These are phyloP conservation scores for Streptanthus diversifolius DNA, from an alignment of 345 rosid genomes.

Conservation along the genomic window DNA sequence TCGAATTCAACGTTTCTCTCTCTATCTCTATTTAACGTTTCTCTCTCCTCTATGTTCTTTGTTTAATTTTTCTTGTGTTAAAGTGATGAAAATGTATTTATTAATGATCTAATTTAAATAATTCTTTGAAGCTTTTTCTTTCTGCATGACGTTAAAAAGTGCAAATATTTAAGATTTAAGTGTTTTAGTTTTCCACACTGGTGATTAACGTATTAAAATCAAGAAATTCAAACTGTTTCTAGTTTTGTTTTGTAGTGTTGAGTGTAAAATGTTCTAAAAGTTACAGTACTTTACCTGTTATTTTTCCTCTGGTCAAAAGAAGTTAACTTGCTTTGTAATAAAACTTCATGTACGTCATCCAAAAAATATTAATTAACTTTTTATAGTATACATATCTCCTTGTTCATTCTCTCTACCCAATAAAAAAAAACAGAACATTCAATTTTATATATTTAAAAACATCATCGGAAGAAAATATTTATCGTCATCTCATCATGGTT, in stretches of 20 bases:
- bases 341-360: background rate
- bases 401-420: background rate
- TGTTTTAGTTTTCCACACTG: background rate
- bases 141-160: constrained; percentile 10
- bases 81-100: background rate
- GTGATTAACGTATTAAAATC: background rate
- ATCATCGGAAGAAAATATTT: background rate
- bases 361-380: background rate
- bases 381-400: background rate
- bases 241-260: constrained; percentile 6
- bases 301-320: constrained; percentile 17
- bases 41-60: background rate
- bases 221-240: background rate
- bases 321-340: constrained; percentile 6
- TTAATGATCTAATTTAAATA: background rate
- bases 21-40: constrained; percentile 7
- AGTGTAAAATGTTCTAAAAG: constrained; percentile 12
- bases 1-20: constrained; percentile 30
- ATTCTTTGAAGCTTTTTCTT: background rate
- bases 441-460: background rate
- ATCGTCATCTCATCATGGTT: background rate
- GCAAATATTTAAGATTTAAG: constrained; percentile 9
- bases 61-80: background rate
- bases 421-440: background rate
- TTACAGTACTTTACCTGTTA: constrained; percentile 8